Conservation (phyloP, 176 grass and related monocot genomes). For the Guadua angustifolia region DNA sequence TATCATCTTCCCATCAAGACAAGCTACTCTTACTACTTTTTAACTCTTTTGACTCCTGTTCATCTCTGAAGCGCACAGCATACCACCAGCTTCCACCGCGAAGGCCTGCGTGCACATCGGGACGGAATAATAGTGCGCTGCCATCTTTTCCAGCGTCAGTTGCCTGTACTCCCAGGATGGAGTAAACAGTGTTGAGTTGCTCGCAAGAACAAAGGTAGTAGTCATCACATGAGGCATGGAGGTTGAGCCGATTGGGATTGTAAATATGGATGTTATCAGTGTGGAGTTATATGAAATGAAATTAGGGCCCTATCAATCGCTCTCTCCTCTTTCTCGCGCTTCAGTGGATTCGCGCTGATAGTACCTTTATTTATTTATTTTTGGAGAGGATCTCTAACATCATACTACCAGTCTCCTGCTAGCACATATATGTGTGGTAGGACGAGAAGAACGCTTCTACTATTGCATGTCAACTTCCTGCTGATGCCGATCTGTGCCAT, state of each 20-base stretch:
- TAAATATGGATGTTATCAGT: slow-evolving; percentile 21
- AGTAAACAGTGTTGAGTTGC: neutral
- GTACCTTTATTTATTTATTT: neutral
- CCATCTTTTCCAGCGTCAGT: neutral
- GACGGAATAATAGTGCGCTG: slow-evolving; percentile 1
- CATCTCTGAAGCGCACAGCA: slow-evolving; percentile 47
- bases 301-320: neutral
- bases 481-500: neutral
- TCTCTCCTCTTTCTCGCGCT: neutral
- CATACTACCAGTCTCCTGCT: too few species aligned
- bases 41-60: neutral
- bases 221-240: neutral
- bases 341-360: neutral
- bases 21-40: neutral
- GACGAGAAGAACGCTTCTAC: neutral
- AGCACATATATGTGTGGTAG: neutral
- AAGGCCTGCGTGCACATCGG: slow-evolving; percentile 43
- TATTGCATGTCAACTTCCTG: neutral
- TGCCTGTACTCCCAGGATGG: neutral
- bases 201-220: neutral
- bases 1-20: neutral
- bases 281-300: neutral
- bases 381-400: neutral
- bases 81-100: slow-evolving; percentile 54
- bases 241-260: slow-evolving; percentile 1